These are phyloP conservation scores for Crepidotus sp. DNA, from an alignment of 1,284 basidiomycete species.

Conservation along the genomic window DNA sequence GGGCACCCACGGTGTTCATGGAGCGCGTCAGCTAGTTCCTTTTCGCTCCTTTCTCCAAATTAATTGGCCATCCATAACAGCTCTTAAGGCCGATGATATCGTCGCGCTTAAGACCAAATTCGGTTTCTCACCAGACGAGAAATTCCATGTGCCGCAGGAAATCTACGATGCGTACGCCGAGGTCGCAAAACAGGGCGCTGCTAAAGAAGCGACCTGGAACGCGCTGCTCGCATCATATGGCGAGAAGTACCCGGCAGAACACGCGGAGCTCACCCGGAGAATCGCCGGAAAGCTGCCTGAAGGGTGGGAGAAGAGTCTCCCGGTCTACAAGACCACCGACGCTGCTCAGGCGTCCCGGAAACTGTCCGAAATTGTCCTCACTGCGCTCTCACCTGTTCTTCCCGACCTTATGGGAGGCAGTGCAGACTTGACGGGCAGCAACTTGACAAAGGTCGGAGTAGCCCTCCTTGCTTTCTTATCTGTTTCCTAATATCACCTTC, in stretches of 20 bases:
- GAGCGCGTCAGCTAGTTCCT: conserved; percentile 54
- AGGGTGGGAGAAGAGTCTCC: conserved; percentile 82
- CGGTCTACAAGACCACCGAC: conserved; percentile 76
- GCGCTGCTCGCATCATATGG: conserved; percentile 64
- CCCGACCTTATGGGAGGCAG: conserved; percentile 88
- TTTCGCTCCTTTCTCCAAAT: background rate
- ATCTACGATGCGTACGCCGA: conserved; percentile 65
- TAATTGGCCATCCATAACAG: conserved; percentile 29
- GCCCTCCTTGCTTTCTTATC: background rate
- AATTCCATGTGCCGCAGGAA: conserved; percentile 74
- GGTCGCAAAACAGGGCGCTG: conserved; percentile 64
- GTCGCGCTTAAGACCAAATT: conserved; percentile 77
- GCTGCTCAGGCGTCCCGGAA: conserved; percentile 87
- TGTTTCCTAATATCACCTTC: conserved; percentile 44
- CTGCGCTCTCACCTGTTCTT: conserved; percentile 63
- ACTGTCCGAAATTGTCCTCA: conserved; percentile 85
- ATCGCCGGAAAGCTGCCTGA: conserved; percentile 77
- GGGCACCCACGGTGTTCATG: conserved; percentile 91
- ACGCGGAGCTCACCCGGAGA: conserved; percentile 80
- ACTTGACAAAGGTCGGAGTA: conserved; percentile 54
- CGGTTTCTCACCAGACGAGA: conserved; percentile 73
- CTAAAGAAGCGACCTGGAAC: conserved; percentile 73
- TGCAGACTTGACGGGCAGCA: conserved; percentile 88
- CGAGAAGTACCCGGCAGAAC: conserved; percentile 74
- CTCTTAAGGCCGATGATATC: conserved; percentile 91